Evolutionary conservation across 805 yeast species (phyloP).

Genomic region (Debaryomyces castellii): DNA sequence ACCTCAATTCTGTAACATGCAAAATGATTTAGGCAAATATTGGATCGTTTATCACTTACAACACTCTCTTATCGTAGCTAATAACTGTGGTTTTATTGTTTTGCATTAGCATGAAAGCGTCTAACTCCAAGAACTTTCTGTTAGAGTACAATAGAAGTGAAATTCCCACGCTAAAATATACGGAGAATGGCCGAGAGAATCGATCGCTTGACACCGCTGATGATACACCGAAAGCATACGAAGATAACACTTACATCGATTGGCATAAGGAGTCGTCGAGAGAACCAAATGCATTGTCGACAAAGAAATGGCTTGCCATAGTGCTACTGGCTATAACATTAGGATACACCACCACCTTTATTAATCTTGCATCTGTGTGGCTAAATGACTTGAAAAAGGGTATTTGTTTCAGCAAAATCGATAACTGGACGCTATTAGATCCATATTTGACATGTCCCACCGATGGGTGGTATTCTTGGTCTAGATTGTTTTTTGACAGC

Average conservation of each 20-base stretch:
- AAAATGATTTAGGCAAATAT: not conserved
- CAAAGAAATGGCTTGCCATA: conserved; percentile 49
- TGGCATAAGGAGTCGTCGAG: conserved; percentile 48
- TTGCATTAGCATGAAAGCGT: not conserved
- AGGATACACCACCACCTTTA: conserved; percentile 48
- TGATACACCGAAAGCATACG: conserved; percentile 21
- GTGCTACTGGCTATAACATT: conserved; percentile 44
- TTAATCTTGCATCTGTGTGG: conserved; percentile 51
- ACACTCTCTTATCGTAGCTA: too few relatives aligned
- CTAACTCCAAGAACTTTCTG: not conserved
- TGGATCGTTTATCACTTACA: not conserved
- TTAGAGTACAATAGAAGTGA: not conserved
- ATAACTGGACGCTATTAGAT: conserved; percentile 39
- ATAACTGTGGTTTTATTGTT: too few relatives aligned
- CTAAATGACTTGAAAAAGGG: conserved; percentile 56
- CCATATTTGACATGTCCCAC: conserved; percentile 45
- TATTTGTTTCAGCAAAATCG: conserved; percentile 39
- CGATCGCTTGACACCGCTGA: not conserved
- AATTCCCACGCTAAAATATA: not conserved
- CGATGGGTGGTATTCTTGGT: conserved; percentile 41
- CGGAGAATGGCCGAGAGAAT: not conserved
- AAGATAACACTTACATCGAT: conserved; percentile 46
- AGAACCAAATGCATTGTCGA: conserved; percentile 11
- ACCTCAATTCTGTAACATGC: not conserved
- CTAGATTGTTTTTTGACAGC: conserved; percentile 23